Conservation (phyloP, 1,139 yeast species). For the Pichia sp. region DNA sequence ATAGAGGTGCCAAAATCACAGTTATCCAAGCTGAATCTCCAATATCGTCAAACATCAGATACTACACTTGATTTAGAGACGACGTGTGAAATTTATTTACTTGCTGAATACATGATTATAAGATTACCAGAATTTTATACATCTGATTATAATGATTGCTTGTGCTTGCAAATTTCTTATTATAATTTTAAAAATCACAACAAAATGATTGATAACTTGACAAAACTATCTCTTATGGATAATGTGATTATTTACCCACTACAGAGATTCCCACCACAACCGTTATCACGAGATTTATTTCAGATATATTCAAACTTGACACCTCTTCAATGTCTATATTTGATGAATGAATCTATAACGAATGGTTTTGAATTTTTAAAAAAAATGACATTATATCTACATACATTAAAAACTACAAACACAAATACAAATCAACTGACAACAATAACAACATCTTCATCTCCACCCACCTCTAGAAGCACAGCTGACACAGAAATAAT, state of each 20-base stretch:
- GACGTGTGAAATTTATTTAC: constrained; percentile 12
- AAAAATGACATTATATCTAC: neutral
- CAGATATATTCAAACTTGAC: constrained; percentile 13
- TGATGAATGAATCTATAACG: constrained; percentile 9
- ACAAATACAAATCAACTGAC: too few relatives aligned
- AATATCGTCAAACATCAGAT: constrained; percentile 4
- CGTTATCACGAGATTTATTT: constrained; percentile 12
- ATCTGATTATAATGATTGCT: constrained; percentile 10
- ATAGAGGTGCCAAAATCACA: constrained; percentile 11
- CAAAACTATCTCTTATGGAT: constrained; percentile 10
- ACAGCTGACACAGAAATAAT: neutral
- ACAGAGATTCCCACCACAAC: constrained; percentile 18
- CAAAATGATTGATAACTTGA: constrained; percentile 15
- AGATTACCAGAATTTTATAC: constrained; percentile 9
- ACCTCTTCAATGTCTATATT: constrained; percentile 15
- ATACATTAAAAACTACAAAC: neutral
- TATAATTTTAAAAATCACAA: constrained; percentile 7
- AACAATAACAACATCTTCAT: neutral
- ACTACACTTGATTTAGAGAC: constrained; percentile 12
- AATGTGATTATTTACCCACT: constrained; percentile 11
- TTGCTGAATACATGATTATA: constrained; percentile 13
- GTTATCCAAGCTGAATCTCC: neutral
- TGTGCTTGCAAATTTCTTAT: constrained; percentile 12
- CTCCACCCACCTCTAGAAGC: neutral
- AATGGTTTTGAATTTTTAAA: constrained; percentile 12